phyloP scores from a whole-genome alignment of 768 basidiomycete genomes.

The Naganishia onofrii region DNA sequence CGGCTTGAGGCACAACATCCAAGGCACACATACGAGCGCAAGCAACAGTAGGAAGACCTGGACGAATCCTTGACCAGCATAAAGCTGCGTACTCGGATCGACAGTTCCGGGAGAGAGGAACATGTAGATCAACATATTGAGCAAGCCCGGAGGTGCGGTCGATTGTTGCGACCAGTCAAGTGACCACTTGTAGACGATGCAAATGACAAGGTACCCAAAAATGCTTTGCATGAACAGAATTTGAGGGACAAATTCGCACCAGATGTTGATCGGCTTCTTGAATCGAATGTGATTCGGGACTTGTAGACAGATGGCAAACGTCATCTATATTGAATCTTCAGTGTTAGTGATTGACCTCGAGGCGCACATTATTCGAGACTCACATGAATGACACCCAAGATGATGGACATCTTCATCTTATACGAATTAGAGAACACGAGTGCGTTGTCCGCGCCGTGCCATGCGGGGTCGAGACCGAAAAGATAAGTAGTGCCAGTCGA shows the following conservation, averaged over 20 bases:
- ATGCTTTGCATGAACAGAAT: conserved; percentile 96
- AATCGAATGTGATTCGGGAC: conserved; percentile 92
- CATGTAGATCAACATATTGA: conserved; percentile 84
- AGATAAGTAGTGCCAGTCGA: conserved; percentile 74
- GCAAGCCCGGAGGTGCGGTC: conserved; percentile 75
- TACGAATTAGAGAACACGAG: conserved; percentile 96
- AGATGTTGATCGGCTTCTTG: conserved; percentile 80
- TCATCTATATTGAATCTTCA: conserved; percentile 69
- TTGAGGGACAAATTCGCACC: conserved; percentile 93
- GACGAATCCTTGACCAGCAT: conserved; percentile 78
- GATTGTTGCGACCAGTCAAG: conserved; percentile 77
- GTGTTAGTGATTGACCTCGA: not conserved
- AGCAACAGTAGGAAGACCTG: conserved; percentile 74
- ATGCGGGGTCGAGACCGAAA: conserved; percentile 89
- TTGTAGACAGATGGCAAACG: conserved; percentile 93
- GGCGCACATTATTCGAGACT: conserved; percentile 42
- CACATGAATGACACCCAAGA: conserved; percentile 94
- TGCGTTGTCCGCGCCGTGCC: conserved; percentile 88
- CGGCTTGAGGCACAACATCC: conserved; percentile 88
- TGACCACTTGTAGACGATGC: conserved; percentile 96
- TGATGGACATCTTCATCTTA: conserved; percentile 99
- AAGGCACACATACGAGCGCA: conserved; percentile 86
- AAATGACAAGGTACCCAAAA: conserved; percentile 90
- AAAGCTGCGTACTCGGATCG: conserved; percentile 67
- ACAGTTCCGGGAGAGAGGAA: conserved; percentile 85